These are phyloP conservation scores for Rhizophagus clarus DNA, from an alignment of 192 early-diverging fungal genomes.

Conservation along the genomic window DNA sequence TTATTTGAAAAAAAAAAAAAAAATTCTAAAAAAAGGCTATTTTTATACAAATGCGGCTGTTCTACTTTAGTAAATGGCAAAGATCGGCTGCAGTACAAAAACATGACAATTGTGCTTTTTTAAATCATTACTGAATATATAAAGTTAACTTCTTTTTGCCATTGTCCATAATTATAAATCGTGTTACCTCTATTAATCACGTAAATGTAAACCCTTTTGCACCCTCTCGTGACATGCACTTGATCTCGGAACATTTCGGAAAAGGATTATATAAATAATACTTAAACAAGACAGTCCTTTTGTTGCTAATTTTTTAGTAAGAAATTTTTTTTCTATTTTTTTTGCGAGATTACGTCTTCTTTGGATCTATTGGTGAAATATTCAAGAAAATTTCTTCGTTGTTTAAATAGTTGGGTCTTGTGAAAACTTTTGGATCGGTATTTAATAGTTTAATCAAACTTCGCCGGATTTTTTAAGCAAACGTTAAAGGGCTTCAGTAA, in stretches of 20 bases:
- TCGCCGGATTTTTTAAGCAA: not conserved
- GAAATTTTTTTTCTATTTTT: not conserved
- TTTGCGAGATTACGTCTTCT: not conserved
- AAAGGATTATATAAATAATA: not conserved
- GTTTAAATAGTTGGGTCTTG: not conserved
- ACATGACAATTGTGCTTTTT: too few species aligned
- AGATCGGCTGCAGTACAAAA: too few species aligned
- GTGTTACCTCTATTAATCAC: too few species aligned
- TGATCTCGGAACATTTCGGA: too few species aligned
- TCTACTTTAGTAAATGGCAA: too few species aligned
- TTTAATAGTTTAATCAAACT: not conserved
- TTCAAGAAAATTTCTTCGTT: not conserved
- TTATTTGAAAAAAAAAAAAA: not conserved
- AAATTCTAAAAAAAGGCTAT: not conserved
- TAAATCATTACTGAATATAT: too few species aligned
- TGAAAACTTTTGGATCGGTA: not conserved
- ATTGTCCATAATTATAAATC: too few species aligned
- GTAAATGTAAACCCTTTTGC: too few species aligned
- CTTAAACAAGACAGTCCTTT: not conserved
- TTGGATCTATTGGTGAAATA: not conserved
- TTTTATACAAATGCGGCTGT: not conserved
- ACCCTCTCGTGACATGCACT: too few species aligned
- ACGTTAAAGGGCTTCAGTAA: not conserved
- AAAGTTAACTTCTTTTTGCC: too few species aligned
- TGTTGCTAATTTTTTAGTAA: not conserved